These are phyloP conservation scores for Aschersonia sp. DNA, from an alignment of 2,329 filamentous ascomycete species.

Conservation along the genomic window DNA sequence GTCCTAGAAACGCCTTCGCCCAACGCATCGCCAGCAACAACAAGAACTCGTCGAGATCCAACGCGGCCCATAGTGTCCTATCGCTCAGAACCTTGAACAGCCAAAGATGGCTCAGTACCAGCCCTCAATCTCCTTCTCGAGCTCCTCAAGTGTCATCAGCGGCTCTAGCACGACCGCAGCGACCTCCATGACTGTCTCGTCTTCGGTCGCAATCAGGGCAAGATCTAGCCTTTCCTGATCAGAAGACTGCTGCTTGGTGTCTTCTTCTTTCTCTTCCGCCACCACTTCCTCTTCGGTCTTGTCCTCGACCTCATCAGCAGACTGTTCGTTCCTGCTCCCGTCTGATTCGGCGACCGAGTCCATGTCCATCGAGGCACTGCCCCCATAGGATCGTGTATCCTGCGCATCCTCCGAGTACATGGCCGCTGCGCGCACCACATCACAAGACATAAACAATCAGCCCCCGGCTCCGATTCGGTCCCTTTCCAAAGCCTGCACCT, in stretches of 20 bases:
- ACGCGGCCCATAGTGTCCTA: no score
- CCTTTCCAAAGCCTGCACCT: no score
- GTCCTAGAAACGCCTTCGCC: no score
- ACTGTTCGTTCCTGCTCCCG: not conserved
- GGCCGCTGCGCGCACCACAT: not conserved
- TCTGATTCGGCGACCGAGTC: not conserved
- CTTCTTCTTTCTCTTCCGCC: not conserved
- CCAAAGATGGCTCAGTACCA: not conserved
- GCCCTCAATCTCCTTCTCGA: constrained; percentile 2
- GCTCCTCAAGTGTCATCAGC: constrained; percentile 4
- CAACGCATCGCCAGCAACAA: no score
- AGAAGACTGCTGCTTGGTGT: no score
- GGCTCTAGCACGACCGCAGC: not conserved
- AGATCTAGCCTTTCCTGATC: no score
- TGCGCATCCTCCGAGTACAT: not conserved
- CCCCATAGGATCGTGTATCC: not conserved
- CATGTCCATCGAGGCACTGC: not conserved
- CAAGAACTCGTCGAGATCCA: no score
- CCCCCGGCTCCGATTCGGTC: no score
- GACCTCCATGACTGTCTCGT: not conserved
- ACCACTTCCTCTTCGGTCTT: not conserved
- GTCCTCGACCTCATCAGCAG: not conserved
- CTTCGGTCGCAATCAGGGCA: not conserved
- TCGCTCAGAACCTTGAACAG: no score
- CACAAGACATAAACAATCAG: no score